These are phyloP conservation scores for Claviceps paspali DNA, from an alignment of 2,329 filamentous ascomycete genomes.

Conservation along the genomic window DNA sequence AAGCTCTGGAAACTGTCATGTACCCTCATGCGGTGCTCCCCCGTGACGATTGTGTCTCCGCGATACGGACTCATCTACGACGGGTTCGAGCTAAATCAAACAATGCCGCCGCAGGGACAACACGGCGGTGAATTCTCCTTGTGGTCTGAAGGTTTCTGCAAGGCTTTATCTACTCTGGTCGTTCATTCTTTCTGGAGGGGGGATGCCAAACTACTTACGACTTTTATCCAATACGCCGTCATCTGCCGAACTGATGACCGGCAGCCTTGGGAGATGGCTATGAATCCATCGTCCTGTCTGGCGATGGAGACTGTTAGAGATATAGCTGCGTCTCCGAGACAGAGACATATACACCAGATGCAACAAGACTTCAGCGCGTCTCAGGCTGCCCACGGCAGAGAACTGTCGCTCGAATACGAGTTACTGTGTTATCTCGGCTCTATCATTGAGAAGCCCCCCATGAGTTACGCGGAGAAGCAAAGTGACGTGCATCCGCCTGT, in stretches of 20 bases:
- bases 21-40: background rate
- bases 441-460: background rate
- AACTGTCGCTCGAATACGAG: background rate
- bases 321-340: background rate
- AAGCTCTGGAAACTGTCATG: conserved; percentile 1
- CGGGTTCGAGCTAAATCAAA: background rate
- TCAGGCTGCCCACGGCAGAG: background rate
- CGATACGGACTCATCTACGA: conserved; percentile 1
- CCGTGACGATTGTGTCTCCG: background rate
- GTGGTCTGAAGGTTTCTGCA: conserved; percentile 2
- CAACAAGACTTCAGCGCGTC: background rate
- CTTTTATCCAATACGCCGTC: conserved; percentile 1
- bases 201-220: background rate
- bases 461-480: background rate
- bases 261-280: conserved; percentile 1
- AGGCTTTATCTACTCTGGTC: background rate
- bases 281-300: background rate
- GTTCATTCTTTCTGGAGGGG: conserved; percentile 2
- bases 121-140: background rate
- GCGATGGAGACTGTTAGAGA: background rate
- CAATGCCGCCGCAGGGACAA: background rate
- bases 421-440: conserved; percentile 1
- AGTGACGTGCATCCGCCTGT: background rate
- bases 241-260: conserved; percentile 1
- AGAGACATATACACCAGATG: background rate